Conservation (phyloP, 768 basidiomycete species). For the Leccinum pellstonianum region DNA sequence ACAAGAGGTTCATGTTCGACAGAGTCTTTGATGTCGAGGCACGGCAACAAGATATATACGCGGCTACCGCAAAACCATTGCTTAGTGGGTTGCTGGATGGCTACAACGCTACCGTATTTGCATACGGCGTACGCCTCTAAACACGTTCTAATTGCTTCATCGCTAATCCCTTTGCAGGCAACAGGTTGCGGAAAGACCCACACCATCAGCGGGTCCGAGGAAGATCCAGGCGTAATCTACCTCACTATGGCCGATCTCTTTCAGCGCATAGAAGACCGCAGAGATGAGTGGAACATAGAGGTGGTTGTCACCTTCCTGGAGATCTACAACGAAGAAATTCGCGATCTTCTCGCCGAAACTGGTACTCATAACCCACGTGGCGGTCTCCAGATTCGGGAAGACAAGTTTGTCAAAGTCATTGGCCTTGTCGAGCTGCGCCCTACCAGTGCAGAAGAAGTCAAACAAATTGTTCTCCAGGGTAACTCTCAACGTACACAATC, state of each 20-base stretch:
- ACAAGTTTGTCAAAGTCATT: conserved; percentile 88
- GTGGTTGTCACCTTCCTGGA: conserved; percentile 95
- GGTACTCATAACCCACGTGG: conserved; percentile 65
- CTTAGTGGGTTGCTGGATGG: conserved; percentile 86
- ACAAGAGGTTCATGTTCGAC: conserved; percentile 97
- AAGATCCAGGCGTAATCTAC: conserved; percentile 92
- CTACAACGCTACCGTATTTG: conserved; percentile 96
- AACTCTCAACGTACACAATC: conserved; percentile 89
- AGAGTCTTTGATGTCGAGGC: conserved; percentile 82
- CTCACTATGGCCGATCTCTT: conserved; percentile 97
- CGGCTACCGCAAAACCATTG: conserved; percentile 80
- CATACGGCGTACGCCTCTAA: conserved; percentile 80
- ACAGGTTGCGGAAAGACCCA: conserved; percentile 99
- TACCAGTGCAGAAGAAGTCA: conserved; percentile 85
- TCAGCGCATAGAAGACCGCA: conserved; percentile 83
- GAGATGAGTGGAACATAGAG: conserved; percentile 81
- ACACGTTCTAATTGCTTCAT: conserved; percentile 5
- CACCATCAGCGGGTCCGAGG: conserved; percentile 91
- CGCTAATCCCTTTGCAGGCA: conserved; percentile 54
- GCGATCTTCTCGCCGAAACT: conserved; percentile 85
- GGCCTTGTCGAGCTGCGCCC: conserved; percentile 83
- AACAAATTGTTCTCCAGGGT: conserved; percentile 86
- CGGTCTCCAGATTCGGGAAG: conserved; percentile 91
- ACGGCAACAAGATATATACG: conserved; percentile 84
- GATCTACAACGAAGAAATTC: conserved; percentile 99